Evolutionary conservation across 73 alveolate species (phyloP).

Genomic region (Paramecium primaurelia): DNA sequence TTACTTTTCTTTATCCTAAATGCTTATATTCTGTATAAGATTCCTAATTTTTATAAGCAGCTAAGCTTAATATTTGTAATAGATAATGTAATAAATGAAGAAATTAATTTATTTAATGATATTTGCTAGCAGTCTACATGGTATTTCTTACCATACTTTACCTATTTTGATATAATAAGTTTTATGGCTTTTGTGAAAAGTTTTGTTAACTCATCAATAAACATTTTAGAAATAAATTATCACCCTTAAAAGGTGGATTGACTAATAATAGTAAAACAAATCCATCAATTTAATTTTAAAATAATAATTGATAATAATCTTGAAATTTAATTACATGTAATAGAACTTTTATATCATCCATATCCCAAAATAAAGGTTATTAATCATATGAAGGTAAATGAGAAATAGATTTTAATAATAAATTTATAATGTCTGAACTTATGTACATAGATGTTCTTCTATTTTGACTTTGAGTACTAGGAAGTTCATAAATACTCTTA

Average conservation of each 20-base stretch:
- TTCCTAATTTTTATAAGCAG: constrained; percentile 11
- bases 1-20: not conserved
- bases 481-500: constrained; percentile 5
- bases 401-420: not conserved
- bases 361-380: constrained; percentile 37
- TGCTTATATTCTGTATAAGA: not conserved
- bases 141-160: constrained; percentile 1
- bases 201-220: not conserved
- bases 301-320: not conserved
- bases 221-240: not conserved
- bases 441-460: not conserved
- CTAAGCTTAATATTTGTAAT: not conserved
- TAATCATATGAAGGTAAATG: constrained; percentile 1
- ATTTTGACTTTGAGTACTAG: not conserved
- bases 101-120: not conserved
- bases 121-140: not conserved
- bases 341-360: not conserved
- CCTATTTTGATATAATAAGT: not conserved
- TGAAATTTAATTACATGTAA: not conserved
- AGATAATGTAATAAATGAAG: constrained; percentile 17
- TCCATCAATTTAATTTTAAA: constrained; percentile 39
- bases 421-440: constrained; percentile 5
- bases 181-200: not conserved
- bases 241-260: constrained; percentile 38
- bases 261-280: not conserved